A percentile compares a stretch with the other conserved stretches of the same genome.
Conservation (phyloP, 805 yeast genomes). For the Metschnikowia dekortorum region DNA sequence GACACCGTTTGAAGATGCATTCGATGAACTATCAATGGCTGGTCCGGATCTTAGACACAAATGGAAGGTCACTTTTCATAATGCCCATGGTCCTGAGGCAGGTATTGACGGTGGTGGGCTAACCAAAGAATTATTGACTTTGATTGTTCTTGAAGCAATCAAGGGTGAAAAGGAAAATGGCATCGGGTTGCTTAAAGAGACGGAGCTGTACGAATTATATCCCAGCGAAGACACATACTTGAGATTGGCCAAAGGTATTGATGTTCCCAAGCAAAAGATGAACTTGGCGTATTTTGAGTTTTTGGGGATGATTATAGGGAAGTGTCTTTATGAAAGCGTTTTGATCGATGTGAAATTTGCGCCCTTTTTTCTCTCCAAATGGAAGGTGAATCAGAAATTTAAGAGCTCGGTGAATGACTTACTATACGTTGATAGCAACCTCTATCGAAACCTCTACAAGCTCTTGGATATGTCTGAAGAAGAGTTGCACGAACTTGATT, state of each 20-base stretch:
- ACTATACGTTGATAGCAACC: constrained; percentile 59
- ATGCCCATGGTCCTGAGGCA: constrained; percentile 72
- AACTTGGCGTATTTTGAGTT: constrained; percentile 45
- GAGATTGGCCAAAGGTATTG: constrained; percentile 27
- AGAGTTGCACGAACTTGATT: constrained; percentile 55
- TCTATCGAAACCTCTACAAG: constrained; percentile 62
- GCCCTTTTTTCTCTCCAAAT: constrained; percentile 70
- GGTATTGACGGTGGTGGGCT: constrained; percentile 98
- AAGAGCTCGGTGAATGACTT: constrained; percentile 77
- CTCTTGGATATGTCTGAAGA: constrained; percentile 50
- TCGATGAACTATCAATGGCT: constrained; percentile 45
- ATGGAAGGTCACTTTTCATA: constrained; percentile 62
- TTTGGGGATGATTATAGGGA: constrained; percentile 81
- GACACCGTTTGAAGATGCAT: constrained; percentile 71
- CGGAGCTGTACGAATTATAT: constrained; percentile 56
- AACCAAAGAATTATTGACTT: constrained; percentile 83
- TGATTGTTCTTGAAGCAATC: constrained; percentile 68
- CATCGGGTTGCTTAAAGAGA: constrained; percentile 36
- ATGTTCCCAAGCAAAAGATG: constrained; percentile 23
- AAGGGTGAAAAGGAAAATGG: constrained; percentile 22
- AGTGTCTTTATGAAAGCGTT: constrained; percentile 80
- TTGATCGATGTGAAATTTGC: constrained; percentile 82
- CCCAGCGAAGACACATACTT: constrained; percentile 61
- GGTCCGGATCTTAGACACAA: constrained; percentile 56
- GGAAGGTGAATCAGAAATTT: constrained; percentile 45